phyloP scores from a whole-genome alignment of 2,329 filamentous ascomycete genomes.

The Thielaviopsis musarum region DNA sequence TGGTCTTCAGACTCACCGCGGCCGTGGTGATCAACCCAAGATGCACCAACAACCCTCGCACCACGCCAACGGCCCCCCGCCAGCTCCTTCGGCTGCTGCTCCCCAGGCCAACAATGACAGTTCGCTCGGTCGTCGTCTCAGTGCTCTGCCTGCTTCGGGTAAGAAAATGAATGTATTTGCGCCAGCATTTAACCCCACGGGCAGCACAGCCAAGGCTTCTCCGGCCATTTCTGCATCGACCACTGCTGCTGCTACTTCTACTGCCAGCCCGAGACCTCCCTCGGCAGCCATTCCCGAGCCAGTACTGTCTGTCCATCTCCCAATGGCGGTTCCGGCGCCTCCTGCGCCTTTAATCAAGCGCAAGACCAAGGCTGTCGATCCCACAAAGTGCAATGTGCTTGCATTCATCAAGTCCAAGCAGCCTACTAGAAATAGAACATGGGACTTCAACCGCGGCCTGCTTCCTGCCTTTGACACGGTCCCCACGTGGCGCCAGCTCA shows the following conservation, averaged over 20 bases:
- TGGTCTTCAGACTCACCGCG: conserved; percentile 1
- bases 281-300: conserved; percentile 9
- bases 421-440: conserved; percentile 35
- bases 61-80: neutral
- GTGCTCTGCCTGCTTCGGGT: conserved; percentile 32
- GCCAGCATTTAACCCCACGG: conserved; percentile 59
- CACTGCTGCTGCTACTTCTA: conserved; percentile 1
- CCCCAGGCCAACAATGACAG: conserved; percentile 24
- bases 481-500: conserved; percentile 64
- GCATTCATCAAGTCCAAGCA: conserved; percentile 36
- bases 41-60: neutral
- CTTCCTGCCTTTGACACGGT: conserved; percentile 69
- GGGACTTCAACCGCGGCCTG: conserved; percentile 64
- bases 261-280: neutral
- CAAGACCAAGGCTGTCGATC: conserved; percentile 54
- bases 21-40: neutral
- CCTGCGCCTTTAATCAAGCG: conserved; percentile 40
- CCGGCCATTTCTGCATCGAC: neutral
- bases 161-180: conserved; percentile 55
- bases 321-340: neutral
- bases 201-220: conserved; percentile 18
- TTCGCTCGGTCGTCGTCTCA: conserved; percentile 35
- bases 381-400: conserved; percentile 48
- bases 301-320: conserved; percentile 11
- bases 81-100: conserved; percentile 6